phyloP scores from a whole-genome alignment of 2,329 filamentous ascomycete genomes.

The Diplodia seriata region DNA sequence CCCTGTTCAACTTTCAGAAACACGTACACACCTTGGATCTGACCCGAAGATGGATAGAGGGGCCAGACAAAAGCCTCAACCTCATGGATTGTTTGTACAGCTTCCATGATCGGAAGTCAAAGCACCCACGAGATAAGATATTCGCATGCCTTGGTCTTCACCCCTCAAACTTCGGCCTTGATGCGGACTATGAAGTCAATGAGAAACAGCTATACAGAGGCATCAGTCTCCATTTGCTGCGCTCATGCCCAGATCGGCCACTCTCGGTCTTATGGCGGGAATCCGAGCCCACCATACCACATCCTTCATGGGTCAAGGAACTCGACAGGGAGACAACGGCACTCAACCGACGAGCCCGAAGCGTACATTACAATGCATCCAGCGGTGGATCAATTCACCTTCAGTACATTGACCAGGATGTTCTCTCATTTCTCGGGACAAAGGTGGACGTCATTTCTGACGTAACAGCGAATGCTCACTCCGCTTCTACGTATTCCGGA shows the following conservation, averaged over 20 bases:
- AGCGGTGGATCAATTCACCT: background rate
- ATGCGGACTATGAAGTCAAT: background rate
- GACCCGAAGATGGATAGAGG: background rate
- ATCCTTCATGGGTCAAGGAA: constrained; percentile 9
- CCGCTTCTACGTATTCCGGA: background rate
- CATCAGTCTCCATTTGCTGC: background rate
- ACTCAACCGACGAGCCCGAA: background rate
- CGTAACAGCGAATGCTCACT: background rate
- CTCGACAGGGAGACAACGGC: background rate
- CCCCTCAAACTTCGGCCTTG: background rate
- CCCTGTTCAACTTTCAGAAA: background rate
- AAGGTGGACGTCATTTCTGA: background rate
- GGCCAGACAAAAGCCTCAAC: background rate
- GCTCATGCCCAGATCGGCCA: background rate
- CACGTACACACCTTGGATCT: background rate
- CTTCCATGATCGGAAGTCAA: background rate
- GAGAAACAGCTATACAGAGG: background rate
- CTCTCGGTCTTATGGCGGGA: constrained; percentile 3
- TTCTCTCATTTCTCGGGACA: background rate
- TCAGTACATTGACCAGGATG: no score
- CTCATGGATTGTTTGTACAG: background rate
- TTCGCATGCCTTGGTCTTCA: background rate
- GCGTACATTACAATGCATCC: background rate
- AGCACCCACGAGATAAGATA: constrained; percentile 5
- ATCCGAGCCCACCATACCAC: background rate